Conservation (phyloP, 2,329 filamentous ascomycete species). For the Mariannaea elegans region DNA sequence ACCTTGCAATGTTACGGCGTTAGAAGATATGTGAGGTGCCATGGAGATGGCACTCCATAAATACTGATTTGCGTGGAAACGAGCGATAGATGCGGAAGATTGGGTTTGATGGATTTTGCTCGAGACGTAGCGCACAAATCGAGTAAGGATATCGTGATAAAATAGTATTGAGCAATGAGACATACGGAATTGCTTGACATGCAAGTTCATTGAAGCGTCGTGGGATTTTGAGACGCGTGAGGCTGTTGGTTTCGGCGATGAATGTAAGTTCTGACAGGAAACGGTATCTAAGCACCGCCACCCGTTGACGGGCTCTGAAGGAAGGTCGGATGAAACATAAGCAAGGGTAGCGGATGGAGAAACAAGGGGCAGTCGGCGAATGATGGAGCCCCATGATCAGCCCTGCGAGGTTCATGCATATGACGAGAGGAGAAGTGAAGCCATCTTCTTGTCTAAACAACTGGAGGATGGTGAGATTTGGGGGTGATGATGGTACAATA, state of each 20-base stretch:
- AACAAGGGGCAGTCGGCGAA: background rate
- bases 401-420: conserved; percentile 6
- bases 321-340: conserved; percentile 1
- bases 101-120: background rate
- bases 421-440: background rate
- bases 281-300: conserved; percentile 4
- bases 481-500: too few species aligned
- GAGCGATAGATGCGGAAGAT: background rate
- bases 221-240: too few species aligned
- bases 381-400: conserved; percentile 17
- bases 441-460: background rate
- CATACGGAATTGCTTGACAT: background rate
- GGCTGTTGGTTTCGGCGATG: too few species aligned
- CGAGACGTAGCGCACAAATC: background rate
- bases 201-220: background rate
- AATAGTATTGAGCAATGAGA: background rate
- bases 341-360: conserved; percentile 2
- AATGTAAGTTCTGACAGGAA: background rate
- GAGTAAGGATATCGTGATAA: too few species aligned
- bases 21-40: background rate
- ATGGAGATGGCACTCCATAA: background rate
- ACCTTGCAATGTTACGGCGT: background rate
- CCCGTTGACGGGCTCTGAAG: background rate
- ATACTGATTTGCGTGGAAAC: background rate
- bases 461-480: too few species aligned